phyloP scores from a whole-genome alignment of 2,329 filamentous ascomycete genomes.

The Capronia americana region DNA sequence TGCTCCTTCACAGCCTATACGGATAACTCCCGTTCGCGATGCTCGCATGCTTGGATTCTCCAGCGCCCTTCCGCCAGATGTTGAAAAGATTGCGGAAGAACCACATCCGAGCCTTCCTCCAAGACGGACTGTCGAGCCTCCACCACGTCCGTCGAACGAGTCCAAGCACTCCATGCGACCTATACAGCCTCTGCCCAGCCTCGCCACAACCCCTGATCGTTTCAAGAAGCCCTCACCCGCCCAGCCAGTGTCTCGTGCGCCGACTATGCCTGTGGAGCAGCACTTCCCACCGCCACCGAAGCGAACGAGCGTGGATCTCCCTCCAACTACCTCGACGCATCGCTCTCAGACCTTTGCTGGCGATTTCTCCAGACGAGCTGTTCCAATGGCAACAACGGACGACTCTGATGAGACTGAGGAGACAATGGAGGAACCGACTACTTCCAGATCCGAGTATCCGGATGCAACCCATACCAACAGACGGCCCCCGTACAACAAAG shows the following conservation, averaged over 20 bases:
- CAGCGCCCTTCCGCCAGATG: conserved; percentile 12
- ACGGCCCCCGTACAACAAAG: conserved; percentile 75
- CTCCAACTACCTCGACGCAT: conserved; percentile 20
- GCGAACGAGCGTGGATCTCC: conserved; percentile 38
- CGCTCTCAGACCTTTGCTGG: conserved; percentile 27
- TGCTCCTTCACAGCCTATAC: conserved; percentile 30
- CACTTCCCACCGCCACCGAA: conserved; percentile 46
- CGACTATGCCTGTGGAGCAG: conserved; percentile 36
- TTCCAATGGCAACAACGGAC: conserved; percentile 43
- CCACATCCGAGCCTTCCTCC: conserved; percentile 59
- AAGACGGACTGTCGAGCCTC: conserved; percentile 45
- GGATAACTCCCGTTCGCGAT: conserved; percentile 30
- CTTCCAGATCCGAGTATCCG: conserved; percentile 72
- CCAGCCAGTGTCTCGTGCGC: conserved; percentile 33
- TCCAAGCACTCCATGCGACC: conserved; percentile 31
- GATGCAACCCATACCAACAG: conserved; percentile 85
- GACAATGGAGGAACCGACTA: conserved; percentile 56
- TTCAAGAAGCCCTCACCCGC: conserved; percentile 26
- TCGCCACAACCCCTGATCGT: conserved; percentile 26
- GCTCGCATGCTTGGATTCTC: conserved; percentile 37
- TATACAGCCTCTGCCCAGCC: conserved; percentile 7
- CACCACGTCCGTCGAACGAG: conserved; percentile 37
- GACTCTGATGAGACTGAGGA: conserved; percentile 60
- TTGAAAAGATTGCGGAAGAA: conserved; percentile 28
- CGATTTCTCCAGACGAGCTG: conserved; percentile 13